A percentile compares a stretch with the other conserved stretches of the same genome.
These are phyloP conservation scores for Trichoderma citrinoviride DNA, from an alignment of 2,329 filamentous ascomycete species.

Conservation along the genomic window DNA sequence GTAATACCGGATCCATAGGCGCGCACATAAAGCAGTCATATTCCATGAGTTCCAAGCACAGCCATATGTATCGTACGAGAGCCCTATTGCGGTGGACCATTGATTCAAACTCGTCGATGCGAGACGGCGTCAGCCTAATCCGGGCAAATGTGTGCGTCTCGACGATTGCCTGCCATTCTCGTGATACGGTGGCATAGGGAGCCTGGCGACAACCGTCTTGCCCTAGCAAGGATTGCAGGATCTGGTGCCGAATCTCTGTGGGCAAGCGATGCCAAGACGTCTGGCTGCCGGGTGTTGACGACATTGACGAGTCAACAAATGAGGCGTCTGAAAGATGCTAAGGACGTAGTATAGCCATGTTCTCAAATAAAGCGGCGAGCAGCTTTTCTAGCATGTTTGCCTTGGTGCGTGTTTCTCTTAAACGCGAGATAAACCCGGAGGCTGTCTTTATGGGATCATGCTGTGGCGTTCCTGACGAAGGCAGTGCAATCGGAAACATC, in stretches of 20 bases:
- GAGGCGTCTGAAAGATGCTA: too few relatives aligned
- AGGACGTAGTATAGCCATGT: too few relatives aligned
- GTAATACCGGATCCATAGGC: neutral
- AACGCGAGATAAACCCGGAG: too few relatives aligned
- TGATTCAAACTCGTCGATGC: slow-evolving; percentile 29
- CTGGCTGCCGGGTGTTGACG: too few relatives aligned
- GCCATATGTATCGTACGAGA: slow-evolving; percentile 28
- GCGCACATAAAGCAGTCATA: slow-evolving; percentile 24
- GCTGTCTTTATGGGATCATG: too few relatives aligned
- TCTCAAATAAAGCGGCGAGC: too few relatives aligned
- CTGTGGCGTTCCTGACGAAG: too few relatives aligned
- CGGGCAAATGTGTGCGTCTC: slow-evolving; percentile 33
- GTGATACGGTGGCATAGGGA: slow-evolving; percentile 32
- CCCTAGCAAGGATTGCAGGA: slow-evolving; percentile 26
- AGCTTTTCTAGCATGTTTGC: too few relatives aligned
- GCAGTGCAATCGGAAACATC: too few relatives aligned
- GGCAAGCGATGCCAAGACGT: neutral
- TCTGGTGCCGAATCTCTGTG: slow-evolving; percentile 2
- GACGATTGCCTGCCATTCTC: slow-evolving; percentile 33
- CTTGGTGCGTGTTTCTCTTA: too few relatives aligned
- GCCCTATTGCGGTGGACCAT: slow-evolving; percentile 32
- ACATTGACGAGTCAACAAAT: neutral
- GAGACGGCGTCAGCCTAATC: slow-evolving; percentile 32
- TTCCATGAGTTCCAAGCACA: slow-evolving; percentile 26
- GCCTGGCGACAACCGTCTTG: slow-evolving; percentile 26